Evolutionary conservation across 495 filamentous ascomycete genomes (phyloP), one percentile per base, ranked within the genome.

Genomic region (Trichoderma virens): DNA sequence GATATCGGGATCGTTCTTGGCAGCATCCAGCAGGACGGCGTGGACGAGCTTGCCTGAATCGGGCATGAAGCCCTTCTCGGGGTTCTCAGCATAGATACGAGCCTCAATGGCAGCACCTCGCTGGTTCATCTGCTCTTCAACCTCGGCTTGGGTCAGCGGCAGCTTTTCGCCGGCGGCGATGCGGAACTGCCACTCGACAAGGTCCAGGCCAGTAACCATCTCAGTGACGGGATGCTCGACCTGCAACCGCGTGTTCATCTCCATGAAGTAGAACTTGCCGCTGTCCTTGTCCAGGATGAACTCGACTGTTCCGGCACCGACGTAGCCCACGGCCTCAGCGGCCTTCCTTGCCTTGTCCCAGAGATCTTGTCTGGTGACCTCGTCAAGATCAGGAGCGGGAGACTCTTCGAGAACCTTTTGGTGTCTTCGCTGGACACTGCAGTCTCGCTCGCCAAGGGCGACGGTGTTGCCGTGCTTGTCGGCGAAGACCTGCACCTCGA

Each of bases 351-450:
- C 94, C 76, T 98, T 98, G 43, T 87, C 87, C 95, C 95, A 98
- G 1, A 99, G 78, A 67, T 97, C 92, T 67, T 92, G 83, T 41
- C 95, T 83, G 13, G 91, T 88, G 9, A 76, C 80, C 65, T 93
- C 88, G 31, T 88, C 85, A 0, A 99, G 78, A 72, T 93, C 81
- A 27, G 94, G 95, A 5, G 94, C 95, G 0, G 94, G 94, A 13
- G 92, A 96, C 72, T 99, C 94, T 74, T 99, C 94, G 1, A 99
- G 78, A 47, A 99, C 95, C 76, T 99, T 99, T 74, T 99, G 94
- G 70, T 99, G 94, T 59, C 94, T 79, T 28, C 91, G 78, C 73
- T 96, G 91, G 59, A 96, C 82, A 70, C 90, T 93, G 74, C 91
- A 96, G 69, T 96, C 91, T 61, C 91, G 78, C 74, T 96, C 91